A percentile compares a stretch with the other conserved stretches of the same genome.
These are phyloP conservation scores for Alisma plantagoaquatica DNA, from an alignment of 106 monocot genomes.

Conservation along the genomic window DNA sequence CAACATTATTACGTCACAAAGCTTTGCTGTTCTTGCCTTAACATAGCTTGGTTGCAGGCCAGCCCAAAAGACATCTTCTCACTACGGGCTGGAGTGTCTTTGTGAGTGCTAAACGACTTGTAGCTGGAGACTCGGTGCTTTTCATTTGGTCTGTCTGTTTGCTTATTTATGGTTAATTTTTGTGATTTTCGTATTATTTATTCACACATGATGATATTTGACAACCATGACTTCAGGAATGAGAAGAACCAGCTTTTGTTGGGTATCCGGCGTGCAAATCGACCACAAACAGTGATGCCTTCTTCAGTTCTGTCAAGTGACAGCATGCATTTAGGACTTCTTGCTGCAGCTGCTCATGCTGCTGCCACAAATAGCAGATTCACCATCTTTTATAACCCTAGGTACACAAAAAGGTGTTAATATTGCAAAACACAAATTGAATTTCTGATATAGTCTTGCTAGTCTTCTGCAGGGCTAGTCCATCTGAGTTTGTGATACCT, in stretches of 20 bases:
- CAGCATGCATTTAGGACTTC: slow-evolving; percentile 98
- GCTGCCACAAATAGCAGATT: slow-evolving; percentile 87
- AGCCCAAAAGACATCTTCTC: slow-evolving; percentile 97
- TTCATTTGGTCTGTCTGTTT: slow-evolving; percentile 67
- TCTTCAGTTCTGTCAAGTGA: slow-evolving; percentile 97
- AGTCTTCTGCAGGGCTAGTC: slow-evolving; percentile 48
- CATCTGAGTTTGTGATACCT: slow-evolving; percentile 92
- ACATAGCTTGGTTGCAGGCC: slow-evolving; percentile 66
- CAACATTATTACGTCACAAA: no score
- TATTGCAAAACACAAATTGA: no score
- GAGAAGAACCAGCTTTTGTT: slow-evolving; percentile 92
- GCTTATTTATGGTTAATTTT: neutral
- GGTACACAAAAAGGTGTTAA: no score
- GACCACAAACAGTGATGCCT: slow-evolving; percentile 73
- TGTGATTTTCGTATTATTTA: no score
- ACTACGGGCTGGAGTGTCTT: slow-evolving; percentile 99
- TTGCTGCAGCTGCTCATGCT: slow-evolving; percentile 99
- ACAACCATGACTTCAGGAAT: slow-evolving; percentile 36
- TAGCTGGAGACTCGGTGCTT: slow-evolving; percentile 95
- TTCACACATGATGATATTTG: no score
- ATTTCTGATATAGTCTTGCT: neutral
- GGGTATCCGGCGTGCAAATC: slow-evolving; percentile 82
- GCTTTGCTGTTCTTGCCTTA: no score
- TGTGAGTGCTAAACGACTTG: slow-evolving; percentile 91
- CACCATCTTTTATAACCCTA: slow-evolving; percentile 94